Conservation (phyloP, 305 asterid species). For the Solanum hybrid region DNA sequence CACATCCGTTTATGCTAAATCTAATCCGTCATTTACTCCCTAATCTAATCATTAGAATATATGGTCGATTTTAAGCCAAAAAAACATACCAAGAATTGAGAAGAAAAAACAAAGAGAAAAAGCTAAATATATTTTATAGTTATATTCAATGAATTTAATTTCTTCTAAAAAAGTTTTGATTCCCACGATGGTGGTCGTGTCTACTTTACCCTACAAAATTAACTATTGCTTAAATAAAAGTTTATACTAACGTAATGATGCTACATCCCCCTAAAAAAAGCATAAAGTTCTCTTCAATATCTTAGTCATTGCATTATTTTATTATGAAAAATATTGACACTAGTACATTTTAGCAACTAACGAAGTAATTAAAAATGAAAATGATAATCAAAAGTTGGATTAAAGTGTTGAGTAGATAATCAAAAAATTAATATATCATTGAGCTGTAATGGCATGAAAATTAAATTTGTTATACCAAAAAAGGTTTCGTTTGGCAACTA, state of each 20-base stretch:
- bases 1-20: neutral
- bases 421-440: neutral
- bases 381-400: neutral
- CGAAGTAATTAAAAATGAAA: neutral
- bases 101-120: neutral
- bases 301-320: neutral
- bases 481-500: neutral
- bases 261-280: neutral
- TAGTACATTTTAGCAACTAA: neutral
- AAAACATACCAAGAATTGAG: neutral
- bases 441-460: neutral
- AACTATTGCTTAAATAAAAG: conserved; percentile 12
- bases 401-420: neutral
- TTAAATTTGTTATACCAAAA: neutral
- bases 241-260: conserved; percentile 10
- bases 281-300: neutral
- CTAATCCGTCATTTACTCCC: neutral
- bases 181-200: conserved; percentile 3
- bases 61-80: neutral
- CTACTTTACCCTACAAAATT: conserved; percentile 6
- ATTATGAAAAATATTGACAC: neutral
- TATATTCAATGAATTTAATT: neutral
- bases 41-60: neutral
- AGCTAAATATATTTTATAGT: neutral
- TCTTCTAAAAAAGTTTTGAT: neutral